Evolutionary conservation across 305 asterid species (phyloP).

Genomic region (Fraxinus sp.): DNA sequence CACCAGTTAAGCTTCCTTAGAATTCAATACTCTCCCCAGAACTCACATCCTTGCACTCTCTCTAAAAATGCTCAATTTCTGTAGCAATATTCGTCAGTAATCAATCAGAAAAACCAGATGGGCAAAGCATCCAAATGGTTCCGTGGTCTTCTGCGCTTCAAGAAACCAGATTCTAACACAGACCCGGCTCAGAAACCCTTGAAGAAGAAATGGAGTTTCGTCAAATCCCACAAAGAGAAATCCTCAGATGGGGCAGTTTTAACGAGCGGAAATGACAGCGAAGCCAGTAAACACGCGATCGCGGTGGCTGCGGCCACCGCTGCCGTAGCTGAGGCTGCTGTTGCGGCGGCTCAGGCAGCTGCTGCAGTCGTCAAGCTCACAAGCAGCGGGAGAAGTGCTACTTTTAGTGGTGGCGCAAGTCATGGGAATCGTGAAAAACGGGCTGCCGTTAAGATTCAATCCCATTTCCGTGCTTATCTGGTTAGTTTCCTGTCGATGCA

Average conservation of each 20-base stretch:
- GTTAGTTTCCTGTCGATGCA: conserved; percentile 37
- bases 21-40: not conserved
- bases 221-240: conserved; percentile 38
- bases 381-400: conserved; percentile 50
- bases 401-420: conserved; percentile 9
- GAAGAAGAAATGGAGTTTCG: conserved; percentile 67
- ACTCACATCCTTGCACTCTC: not conserved
- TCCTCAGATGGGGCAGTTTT: conserved; percentile 3
- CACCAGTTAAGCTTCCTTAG: not conserved
- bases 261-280: conserved; percentile 16
- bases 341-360: conserved; percentile 83
- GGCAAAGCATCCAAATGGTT: conserved; percentile 80
- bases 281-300: conserved; percentile 57
- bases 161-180: conserved; percentile 22
- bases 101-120: conserved; percentile 33
- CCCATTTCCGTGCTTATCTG: conserved; percentile 84
- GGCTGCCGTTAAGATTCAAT: conserved; percentile 85
- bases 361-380: conserved; percentile 68
- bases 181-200: conserved; percentile 24
- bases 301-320: conserved; percentile 80
- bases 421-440: conserved; percentile 37
- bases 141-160: conserved; percentile 48
- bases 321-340: conserved; percentile 75
- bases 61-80: conserved; percentile 12
- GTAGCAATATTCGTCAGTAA: not conserved